Conservation (phyloP, 2,329 filamentous ascomycete genomes). For the Venturia aucupariae region DNA sequence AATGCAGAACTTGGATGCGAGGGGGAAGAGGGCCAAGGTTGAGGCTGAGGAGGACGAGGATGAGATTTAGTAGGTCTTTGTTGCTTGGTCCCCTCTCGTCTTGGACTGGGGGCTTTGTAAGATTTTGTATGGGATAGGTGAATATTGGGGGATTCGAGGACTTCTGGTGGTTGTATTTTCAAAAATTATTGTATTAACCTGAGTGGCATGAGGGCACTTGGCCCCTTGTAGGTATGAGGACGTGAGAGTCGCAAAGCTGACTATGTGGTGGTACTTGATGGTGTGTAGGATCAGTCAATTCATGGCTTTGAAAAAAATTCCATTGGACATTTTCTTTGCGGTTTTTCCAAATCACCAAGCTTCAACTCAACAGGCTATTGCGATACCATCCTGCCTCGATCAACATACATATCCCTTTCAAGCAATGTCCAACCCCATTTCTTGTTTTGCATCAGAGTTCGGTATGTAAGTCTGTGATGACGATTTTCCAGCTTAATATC, state of each 20-base stretch:
- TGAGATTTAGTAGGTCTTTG: constrained; percentile 21
- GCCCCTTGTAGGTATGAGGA: neutral
- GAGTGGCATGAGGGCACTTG: neutral
- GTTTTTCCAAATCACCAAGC: no score
- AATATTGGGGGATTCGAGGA: neutral
- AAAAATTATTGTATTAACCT: neutral
- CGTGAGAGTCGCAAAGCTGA: neutral
- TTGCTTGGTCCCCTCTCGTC: neutral
- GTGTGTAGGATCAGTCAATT: neutral
- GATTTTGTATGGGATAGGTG: neutral
- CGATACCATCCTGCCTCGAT: no score
- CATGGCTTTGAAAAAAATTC: no score
- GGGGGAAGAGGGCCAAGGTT: constrained; percentile 27
- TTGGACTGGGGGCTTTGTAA: neutral
- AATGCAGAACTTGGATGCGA: constrained; percentile 32
- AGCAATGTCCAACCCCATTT: no score
- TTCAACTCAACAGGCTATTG: no score
- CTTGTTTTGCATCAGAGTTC: no score
- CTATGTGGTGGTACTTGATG: neutral
- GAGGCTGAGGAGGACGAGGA: constrained; percentile 25
- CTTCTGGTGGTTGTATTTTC: neutral
- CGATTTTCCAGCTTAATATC: no score
- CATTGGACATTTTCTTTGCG: neutral
- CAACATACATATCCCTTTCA: no score
- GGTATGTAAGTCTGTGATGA: no score